Percentiles rank a stretch among this genome's conserved stretches.
phyloP scores from a whole-genome alignment of 257 asterid species.

The Solanum lycopersicoides region DNA sequence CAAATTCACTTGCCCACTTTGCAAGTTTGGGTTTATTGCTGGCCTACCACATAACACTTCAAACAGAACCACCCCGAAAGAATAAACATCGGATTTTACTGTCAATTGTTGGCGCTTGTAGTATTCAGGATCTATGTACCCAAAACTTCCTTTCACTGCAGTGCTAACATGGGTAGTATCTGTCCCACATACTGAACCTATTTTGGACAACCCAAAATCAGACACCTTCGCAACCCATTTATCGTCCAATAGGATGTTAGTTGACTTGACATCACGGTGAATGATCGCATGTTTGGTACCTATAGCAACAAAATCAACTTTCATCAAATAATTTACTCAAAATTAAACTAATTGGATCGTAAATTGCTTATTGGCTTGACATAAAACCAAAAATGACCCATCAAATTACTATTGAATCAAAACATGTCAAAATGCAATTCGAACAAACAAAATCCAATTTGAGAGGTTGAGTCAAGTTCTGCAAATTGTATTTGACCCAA shows the following conservation, averaged over 20 bases:
- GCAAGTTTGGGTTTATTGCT: constrained; percentile 11
- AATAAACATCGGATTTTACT: constrained; percentile 58
- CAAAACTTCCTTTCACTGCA: constrained; percentile 58
- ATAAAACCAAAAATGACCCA: neutral
- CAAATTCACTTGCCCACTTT: constrained; percentile 31
- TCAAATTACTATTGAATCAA: neutral
- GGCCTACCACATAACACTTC: constrained; percentile 45
- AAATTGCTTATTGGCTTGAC: neutral
- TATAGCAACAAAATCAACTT: neutral
- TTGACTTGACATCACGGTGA: constrained; percentile 65
- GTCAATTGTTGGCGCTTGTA: constrained; percentile 40
- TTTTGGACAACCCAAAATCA: constrained; percentile 60
- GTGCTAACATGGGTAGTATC: constrained; percentile 45
- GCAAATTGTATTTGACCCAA: neutral
- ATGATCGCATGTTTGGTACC: constrained; percentile 24
- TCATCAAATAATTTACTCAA: neutral
- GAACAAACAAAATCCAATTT: neutral
- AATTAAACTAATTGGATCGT: neutral
- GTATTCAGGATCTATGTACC: constrained; percentile 65
- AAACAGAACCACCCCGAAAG: constrained; percentile 52
- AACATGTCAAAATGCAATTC: neutral
- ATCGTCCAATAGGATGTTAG: constrained; percentile 53
- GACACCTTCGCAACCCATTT: constrained; percentile 55
- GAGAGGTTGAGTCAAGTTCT: neutral
- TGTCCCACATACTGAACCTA: constrained; percentile 29